Percentiles rank a stretch among this genome's conserved stretches.
Evolutionary conservation across 805 yeast species (phyloP).

Genomic region (Lachancea kluyveri): DNA sequence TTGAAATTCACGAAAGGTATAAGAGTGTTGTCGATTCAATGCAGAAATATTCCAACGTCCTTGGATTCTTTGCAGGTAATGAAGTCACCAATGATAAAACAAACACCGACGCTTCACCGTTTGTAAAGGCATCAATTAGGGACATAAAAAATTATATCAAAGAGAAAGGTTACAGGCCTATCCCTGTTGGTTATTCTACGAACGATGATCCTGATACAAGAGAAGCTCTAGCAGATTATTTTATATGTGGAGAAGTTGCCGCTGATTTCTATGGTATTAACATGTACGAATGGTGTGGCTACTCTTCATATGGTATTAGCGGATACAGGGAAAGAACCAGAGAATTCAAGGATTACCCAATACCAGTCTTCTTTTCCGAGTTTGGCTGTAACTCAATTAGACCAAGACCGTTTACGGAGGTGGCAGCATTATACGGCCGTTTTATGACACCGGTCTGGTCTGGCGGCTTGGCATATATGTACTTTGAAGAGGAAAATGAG

Average conservation of each 20-base stretch:
- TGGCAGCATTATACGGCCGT: conserved; percentile 53
- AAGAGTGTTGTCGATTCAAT: conserved; percentile 75
- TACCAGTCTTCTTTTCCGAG: conserved; percentile 75
- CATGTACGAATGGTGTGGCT: conserved; percentile 87
- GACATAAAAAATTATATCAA: conserved; percentile 75
- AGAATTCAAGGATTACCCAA: conserved; percentile 55
- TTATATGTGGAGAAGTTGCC: conserved; percentile 65
- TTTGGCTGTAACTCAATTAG: conserved; percentile 66
- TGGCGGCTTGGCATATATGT: conserved; percentile 82
- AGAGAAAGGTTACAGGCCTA: conserved; percentile 52
- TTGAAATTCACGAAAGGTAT: conserved; percentile 67
- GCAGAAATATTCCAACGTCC: conserved; percentile 68
- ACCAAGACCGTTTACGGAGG: conserved; percentile 71
- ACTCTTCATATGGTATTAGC: conserved; percentile 51
- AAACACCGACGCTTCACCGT: conserved; percentile 87
- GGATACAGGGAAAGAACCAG: conserved; percentile 63
- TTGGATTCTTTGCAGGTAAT: conserved; percentile 97
- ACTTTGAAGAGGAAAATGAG: conserved; percentile 67
- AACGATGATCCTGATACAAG: conserved; percentile 84
- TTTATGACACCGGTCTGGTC: conserved; percentile 79
- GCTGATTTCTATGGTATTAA: conserved; percentile 80
- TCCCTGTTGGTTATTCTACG: conserved; percentile 93
- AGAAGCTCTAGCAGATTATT: conserved; percentile 72
- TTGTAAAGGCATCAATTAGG: conserved; percentile 93
- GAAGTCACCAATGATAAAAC: conserved; percentile 84